Percentiles rank a stretch among this genome's conserved stretches.
phyloP scores from a whole-genome alignment of 1,284 basidiomycete species.

The Ustilago curta region DNA sequence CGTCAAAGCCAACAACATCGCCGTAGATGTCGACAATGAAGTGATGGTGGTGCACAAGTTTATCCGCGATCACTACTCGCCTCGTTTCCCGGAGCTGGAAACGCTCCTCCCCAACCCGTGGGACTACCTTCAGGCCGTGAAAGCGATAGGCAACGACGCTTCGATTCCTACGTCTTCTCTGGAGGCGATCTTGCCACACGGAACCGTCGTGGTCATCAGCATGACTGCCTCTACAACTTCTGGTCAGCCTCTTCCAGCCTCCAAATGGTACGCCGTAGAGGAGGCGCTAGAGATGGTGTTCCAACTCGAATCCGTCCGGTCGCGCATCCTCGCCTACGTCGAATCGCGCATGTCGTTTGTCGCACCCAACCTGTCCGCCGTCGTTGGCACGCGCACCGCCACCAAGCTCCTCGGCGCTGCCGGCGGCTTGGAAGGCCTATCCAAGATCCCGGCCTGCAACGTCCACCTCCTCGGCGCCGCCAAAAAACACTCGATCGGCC shows the following conservation, averaged over 20 bases:
- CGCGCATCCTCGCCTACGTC: slow-evolving; percentile 95
- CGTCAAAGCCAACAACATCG: slow-evolving; percentile 96
- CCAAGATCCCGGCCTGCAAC: slow-evolving; percentile 95
- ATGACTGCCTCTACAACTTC: slow-evolving; percentile 88
- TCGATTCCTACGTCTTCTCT: slow-evolving; percentile 84
- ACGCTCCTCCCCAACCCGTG: slow-evolving; percentile 90
- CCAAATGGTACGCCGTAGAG: slow-evolving; percentile 83
- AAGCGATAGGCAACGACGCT: slow-evolving; percentile 82
- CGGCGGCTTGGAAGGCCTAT: slow-evolving; percentile 88
- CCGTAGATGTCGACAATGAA: slow-evolving; percentile 98
- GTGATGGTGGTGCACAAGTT: slow-evolving; percentile 98
- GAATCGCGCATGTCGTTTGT: slow-evolving; percentile 98
- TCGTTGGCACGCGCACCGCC: slow-evolving; percentile 97
- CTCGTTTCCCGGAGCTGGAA: slow-evolving; percentile 96
- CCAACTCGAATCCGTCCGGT: slow-evolving; percentile 85
- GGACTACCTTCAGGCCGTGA: slow-evolving; percentile 92
- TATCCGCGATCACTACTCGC: slow-evolving; percentile 96
- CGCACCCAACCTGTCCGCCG: slow-evolving; percentile 96
- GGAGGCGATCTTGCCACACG: slow-evolving; percentile 84
- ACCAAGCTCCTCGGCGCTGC: slow-evolving; percentile 97
- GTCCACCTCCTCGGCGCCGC: slow-evolving; percentile 94
- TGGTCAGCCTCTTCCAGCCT: slow-evolving; percentile 79
- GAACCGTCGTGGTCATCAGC: slow-evolving; percentile 93
- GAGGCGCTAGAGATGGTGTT: slow-evolving; percentile 88
- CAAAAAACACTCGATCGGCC: slow-evolving; percentile 87